Percentiles rank a stretch among this genome's conserved stretches.
These are phyloP conservation scores for Neopestalotiopsis rosae DNA, from an alignment of 2,329 filamentous ascomycete genomes.

Conservation along the genomic window DNA sequence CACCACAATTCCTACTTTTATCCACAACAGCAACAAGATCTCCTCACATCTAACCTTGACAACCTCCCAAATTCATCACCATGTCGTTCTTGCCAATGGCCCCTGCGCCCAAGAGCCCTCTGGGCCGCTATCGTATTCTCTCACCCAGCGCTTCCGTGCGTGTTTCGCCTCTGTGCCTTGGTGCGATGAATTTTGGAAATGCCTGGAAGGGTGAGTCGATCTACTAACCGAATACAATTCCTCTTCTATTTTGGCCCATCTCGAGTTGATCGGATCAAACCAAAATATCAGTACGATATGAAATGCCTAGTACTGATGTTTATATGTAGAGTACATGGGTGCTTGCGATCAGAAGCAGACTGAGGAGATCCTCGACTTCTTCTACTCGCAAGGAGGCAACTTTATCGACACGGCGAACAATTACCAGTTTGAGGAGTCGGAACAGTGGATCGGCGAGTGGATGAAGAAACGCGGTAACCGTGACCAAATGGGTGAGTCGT, in stretches of 20 bases:
- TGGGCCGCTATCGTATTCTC: conserved; percentile 70
- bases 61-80: neutral
- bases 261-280: neutral
- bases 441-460: conserved; percentile 74
- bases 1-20: too few species aligned
- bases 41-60: neutral
- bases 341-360: conserved; percentile 66
- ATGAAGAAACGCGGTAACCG: conserved; percentile 68
- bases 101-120: conserved; percentile 60
- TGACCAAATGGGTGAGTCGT: conserved; percentile 62
- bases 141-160: conserved; percentile 68
- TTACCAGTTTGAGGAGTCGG: conserved; percentile 68
- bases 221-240: neutral
- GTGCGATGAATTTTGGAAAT: conserved; percentile 62
- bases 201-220: conserved; percentile 45
- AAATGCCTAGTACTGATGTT: neutral
- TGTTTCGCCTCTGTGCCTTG: conserved; percentile 71
- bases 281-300: too few species aligned
- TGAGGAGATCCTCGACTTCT: conserved; percentile 71
- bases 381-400: conserved; percentile 68
- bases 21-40: neutral
- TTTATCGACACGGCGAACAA: conserved; percentile 77
- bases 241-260: neutral
- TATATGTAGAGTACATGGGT: conserved; percentile 57
- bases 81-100: conserved; percentile 31